Percentiles rank a stretch among this genome's conserved stretches.
Evolutionary conservation across 257 asterid species (phyloP).

Genomic region (Forsythia suspensa): DNA sequence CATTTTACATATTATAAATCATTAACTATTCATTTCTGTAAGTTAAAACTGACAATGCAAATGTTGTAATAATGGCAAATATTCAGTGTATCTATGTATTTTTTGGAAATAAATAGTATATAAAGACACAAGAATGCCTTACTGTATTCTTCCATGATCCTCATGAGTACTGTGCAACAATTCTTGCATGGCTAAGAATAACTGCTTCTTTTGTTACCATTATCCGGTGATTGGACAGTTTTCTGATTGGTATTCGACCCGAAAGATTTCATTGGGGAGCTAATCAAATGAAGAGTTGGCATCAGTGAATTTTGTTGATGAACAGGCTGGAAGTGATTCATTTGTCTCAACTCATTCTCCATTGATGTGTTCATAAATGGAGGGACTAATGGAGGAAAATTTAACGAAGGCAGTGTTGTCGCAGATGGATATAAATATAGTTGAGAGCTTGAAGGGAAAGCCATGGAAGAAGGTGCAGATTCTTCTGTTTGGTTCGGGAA

Average conservation of each 20-base stretch:
- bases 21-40: slow-evolving; percentile 1
- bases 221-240: slow-evolving; percentile 22
- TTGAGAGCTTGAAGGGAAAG: slow-evolving; percentile 37
- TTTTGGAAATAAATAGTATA: slow-evolving; percentile 2
- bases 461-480: slow-evolving; percentile 16
- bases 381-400: slow-evolving; percentile 26
- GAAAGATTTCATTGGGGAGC: slow-evolving; percentile 35
- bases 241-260: slow-evolving; percentile 18
- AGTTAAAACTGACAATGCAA: slow-evolving; percentile 14
- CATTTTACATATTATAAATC: neutral
- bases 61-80: slow-evolving; percentile 6
- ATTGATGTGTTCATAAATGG: slow-evolving; percentile 28
- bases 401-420: slow-evolving; percentile 18
- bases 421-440: slow-evolving; percentile 30
- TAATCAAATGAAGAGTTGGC: slow-evolving; percentile 54
- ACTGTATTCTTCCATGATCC: slow-evolving; percentile 16
- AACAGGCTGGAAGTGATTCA: slow-evolving; percentile 33
- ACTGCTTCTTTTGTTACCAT: slow-evolving; percentile 9
- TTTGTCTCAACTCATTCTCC: slow-evolving; percentile 39
- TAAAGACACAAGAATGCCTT: slow-evolving; percentile 12
- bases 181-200: slow-evolving; percentile 18
- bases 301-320: slow-evolving; percentile 33
- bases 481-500: slow-evolving; percentile 34
- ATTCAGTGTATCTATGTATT: slow-evolving; percentile 1
- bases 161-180: neutral